These are phyloP conservation scores for Candida pseudofarinosa DNA, from an alignment of 805 yeast species.

Conservation along the genomic window DNA sequence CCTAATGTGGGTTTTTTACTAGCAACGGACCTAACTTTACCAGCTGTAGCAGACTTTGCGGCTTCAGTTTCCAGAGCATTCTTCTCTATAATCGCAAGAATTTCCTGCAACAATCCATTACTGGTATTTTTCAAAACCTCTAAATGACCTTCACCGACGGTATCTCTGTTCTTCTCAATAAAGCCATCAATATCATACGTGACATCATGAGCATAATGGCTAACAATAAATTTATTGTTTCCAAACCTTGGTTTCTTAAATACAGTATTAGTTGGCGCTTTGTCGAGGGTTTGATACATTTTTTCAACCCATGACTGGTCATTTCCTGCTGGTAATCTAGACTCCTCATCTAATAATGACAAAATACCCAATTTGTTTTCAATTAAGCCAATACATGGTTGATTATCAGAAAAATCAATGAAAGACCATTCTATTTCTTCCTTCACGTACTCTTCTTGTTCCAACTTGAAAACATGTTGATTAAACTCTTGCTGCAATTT, in stretches of 20 bases:
- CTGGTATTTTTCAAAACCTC: constrained; percentile 72
- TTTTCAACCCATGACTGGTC: constrained; percentile 92
- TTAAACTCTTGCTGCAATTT: constrained; percentile 96
- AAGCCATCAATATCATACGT: constrained; percentile 90
- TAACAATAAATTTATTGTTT: constrained; percentile 80
- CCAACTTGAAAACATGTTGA: constrained; percentile 94
- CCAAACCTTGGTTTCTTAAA: constrained; percentile 95
- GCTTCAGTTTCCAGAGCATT: constrained; percentile 48
- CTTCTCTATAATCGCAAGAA: constrained; percentile 62
- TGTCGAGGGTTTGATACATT: constrained; percentile 79
- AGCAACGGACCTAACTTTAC: constrained; percentile 37
- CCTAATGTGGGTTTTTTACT: constrained; percentile 89
- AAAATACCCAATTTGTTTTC: constrained; percentile 86
- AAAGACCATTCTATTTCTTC: constrained; percentile 97
- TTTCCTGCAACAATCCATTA: constrained; percentile 60
- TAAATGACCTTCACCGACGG: constrained; percentile 93
- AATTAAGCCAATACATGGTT: constrained; percentile 91
- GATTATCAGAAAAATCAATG: constrained; percentile 93
- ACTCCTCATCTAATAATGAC: constrained; percentile 89
- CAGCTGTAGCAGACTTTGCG: constrained; percentile 28
- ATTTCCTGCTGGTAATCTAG: constrained; percentile 88
- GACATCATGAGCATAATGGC: constrained; percentile 94
- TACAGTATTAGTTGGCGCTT: constrained; percentile 67
- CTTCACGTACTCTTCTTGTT: constrained; percentile 88
- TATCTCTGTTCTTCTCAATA: constrained; percentile 94